A percentile compares a stretch with the other conserved stretches of the same genome.
phyloP scores from a whole-genome alignment of 352 stramenopile species.

The Globisporangium barbulae region DNA sequence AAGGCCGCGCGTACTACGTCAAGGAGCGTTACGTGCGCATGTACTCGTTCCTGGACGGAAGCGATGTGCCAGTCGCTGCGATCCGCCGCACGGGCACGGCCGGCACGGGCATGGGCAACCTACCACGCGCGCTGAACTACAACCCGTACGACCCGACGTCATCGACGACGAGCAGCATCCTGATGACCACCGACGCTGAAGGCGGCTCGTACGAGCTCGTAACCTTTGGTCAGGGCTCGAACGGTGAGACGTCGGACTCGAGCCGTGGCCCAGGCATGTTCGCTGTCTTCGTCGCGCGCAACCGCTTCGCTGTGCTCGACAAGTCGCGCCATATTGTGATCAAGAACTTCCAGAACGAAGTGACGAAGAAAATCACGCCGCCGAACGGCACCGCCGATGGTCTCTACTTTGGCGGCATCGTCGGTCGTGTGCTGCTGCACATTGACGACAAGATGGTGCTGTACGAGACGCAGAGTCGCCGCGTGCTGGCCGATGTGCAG shows the following conservation, averaged over 20 bases:
- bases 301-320: constrained; percentile 98
- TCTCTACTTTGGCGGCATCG: constrained; percentile 95
- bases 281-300: constrained; percentile 96
- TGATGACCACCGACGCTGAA: constrained; percentile 95
- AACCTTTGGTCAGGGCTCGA: constrained; percentile 85
- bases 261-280: constrained; percentile 93
- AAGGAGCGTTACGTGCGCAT: constrained; percentile 98
- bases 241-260: constrained; percentile 88
- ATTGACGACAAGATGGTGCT: constrained; percentile 97
- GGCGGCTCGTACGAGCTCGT: constrained; percentile 98
- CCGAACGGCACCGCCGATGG: constrained; percentile 94
- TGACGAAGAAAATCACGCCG: constrained; percentile 97
- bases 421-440: constrained; percentile 96
- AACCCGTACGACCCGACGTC: constrained; percentile 96
- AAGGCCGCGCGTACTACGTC: constrained; percentile 93
- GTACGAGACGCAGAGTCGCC: constrained; percentile 97
- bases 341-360: constrained; percentile 99
- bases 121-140: constrained; percentile 93
- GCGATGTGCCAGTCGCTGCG: constrained; percentile 68
- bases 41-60: constrained; percentile 92
- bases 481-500: constrained; percentile 95
- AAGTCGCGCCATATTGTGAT: constrained; percentile 96
- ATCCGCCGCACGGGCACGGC: constrained; percentile 63
- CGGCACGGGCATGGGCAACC: constrained; percentile 89
- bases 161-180: constrained; percentile 82